These are phyloP conservation scores for Bondarzewia mesenterica DNA, from an alignment of 1,284 basidiomycete genomes.

Conservation along the genomic window DNA sequence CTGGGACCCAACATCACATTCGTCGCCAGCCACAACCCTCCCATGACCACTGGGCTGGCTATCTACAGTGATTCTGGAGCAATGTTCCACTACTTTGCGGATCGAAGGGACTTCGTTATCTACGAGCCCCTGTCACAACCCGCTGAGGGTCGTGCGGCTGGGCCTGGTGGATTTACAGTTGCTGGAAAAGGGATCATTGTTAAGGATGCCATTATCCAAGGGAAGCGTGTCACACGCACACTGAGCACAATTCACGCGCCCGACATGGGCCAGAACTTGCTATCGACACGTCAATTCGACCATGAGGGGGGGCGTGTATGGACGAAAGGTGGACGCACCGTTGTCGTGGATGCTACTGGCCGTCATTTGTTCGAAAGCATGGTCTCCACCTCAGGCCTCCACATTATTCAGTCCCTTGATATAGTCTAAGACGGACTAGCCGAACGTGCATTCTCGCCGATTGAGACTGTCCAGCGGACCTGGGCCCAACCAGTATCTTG, in stretches of 20 bases:
- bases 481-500: no score
- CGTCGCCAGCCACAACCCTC: no score
- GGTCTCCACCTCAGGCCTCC: background rate
- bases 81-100: background rate
- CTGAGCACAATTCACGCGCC: background rate
- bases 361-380: background rate
- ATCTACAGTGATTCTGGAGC: background rate
- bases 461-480: no score
- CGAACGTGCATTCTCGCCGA: no score
- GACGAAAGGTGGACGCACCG: background rate
- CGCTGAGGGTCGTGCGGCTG: no score
- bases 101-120: background rate
- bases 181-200: background rate
- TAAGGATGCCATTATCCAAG: background rate
- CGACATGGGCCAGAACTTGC: background rate
- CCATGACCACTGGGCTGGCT: no score
- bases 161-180: background rate
- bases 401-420: no score
- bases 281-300: background rate
- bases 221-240: background rate
- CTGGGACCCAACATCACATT: no score
- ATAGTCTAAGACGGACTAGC: no score
- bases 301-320: background rate
- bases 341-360: background rate
- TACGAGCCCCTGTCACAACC: background rate